Conservation (phyloP, 2,329 filamentous ascomycete species). For the Epichloe baconii region DNA sequence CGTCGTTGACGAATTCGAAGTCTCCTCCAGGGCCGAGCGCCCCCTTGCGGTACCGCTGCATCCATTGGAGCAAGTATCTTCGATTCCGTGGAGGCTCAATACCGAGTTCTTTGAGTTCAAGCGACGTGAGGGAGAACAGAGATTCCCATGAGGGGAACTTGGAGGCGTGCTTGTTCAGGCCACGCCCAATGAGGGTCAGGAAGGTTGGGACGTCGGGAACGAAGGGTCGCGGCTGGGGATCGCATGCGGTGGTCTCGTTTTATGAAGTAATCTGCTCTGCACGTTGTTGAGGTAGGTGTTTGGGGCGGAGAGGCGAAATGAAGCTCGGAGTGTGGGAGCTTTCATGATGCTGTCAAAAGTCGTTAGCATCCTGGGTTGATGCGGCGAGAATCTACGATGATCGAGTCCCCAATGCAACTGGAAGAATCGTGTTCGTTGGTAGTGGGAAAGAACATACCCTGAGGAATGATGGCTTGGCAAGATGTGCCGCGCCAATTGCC, state of each 20-base stretch:
- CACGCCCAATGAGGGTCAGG: constrained; percentile 80
- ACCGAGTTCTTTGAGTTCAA: constrained; percentile 69
- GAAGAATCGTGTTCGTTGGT: too few species aligned
- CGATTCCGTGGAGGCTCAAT: constrained; percentile 75
- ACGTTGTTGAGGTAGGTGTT: constrained; percentile 19
- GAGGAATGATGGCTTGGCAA: not conserved
- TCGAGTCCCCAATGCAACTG: too few species aligned
- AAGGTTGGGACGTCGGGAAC: constrained; percentile 78
- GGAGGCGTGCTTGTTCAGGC: constrained; percentile 64
- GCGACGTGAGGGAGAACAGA: constrained; percentile 68
- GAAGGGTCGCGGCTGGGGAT: constrained; percentile 68
- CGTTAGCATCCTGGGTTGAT: not conserved
- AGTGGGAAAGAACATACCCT: not conserved
- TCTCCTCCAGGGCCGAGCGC: constrained; percentile 74
- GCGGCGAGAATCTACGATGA: not conserved
- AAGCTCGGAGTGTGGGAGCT: constrained; percentile 18
- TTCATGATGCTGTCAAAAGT: constrained; percentile 16
- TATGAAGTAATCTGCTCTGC: constrained; percentile 32
- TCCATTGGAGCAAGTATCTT: constrained; percentile 76
- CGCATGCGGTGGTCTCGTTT: constrained; percentile 22
- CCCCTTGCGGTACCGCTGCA: constrained; percentile 65
- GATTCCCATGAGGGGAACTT: constrained; percentile 89
- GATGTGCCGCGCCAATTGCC: not conserved
- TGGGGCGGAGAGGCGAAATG: constrained; percentile 18
- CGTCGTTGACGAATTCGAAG: constrained; percentile 53